Base-by-base conservation (phyloP, 2,329 filamentous ascomycete species). In the Neodidymelliopsis sp. region DNA sequence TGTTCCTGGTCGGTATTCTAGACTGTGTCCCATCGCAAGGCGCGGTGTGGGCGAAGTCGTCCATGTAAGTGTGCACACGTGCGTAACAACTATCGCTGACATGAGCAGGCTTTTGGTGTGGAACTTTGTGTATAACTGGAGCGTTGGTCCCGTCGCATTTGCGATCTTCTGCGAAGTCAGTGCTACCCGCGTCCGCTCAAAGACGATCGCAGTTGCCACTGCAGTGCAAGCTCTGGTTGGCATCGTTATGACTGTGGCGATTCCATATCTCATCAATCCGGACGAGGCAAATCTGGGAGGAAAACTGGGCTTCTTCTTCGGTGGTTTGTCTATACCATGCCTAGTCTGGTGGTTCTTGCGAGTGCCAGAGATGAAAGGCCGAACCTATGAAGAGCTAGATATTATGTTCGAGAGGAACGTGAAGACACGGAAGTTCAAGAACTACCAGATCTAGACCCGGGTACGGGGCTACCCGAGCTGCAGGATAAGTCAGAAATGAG, bases 91-190 rank as follows among this genome's bases (percentile, higher is more conserved):
- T 2, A 5, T 40, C 5, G 23, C 49, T 52, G 9, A 52, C 15
- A 27, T 6, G n/a, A 8, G 7, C 15, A 52, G 49, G 42, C 49
- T 52, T 18, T 29, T 52, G 16, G 25, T 52, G 0, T 52, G 49
- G 42, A 52, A 52, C 0, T 75, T 92, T 27, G 84, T 87, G 65
- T 96, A 95, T 73, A 89, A 95, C 69, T 78, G 91, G 35, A 88
- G 88, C 0, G 90, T 95, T 30, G 91, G 91, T 18, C 92, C 90
- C 0, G 89, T 95, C 4, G 90, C 88, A 69, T 96, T 93, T 74
- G 92, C 89, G 0, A 81, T 95, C 6, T 90, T 95, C 3, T 83
- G 88, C 2, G 91, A 52, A 95, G 71, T 73, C 93, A 28, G 90
- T 89, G 1, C 90, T 89, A 1, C 83, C 87, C n/a, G 49, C 4